phyloP scores from a whole-genome alignment of 768 basidiomycete genomes.

The Ephemerocybe angulata region DNA sequence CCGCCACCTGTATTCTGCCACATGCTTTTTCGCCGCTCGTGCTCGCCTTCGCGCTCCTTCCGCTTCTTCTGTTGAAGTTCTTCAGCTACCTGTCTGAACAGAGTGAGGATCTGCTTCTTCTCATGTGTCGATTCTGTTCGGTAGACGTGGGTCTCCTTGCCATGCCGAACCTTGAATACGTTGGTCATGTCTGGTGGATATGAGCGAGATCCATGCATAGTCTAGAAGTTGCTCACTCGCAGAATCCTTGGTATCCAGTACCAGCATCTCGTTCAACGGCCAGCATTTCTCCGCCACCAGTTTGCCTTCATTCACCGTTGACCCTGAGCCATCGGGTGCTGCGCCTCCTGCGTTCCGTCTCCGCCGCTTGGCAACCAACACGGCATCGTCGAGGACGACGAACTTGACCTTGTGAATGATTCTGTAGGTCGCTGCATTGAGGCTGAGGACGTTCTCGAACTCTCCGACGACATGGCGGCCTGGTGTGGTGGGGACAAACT shows the following conservation, averaged over 20 bases:
- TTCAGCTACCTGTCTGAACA: constrained; percentile 91
- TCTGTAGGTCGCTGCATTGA: constrained; percentile 96
- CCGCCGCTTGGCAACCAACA: constrained; percentile 80
- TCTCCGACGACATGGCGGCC: constrained; percentile 90
- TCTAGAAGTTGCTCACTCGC: constrained; percentile 53
- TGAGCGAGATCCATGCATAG: constrained; percentile 6
- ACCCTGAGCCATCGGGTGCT: constrained; percentile 31
- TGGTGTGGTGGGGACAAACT: constrained; percentile 87
- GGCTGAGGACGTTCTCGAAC: constrained; percentile 73
- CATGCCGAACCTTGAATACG: constrained; percentile 91
- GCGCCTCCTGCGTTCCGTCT: constrained; percentile 55
- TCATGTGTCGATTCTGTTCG: constrained; percentile 77
- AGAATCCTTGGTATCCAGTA: constrained; percentile 94
- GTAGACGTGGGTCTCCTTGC: constrained; percentile 93
- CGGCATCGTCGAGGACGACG: constrained; percentile 86
- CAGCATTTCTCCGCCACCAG: constrained; percentile 93
- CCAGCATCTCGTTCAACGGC: constrained; percentile 89
- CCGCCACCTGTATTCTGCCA: constrained; percentile 52
- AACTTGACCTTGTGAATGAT: constrained; percentile 83
- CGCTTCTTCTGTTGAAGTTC: constrained; percentile 84
- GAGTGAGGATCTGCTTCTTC: constrained; percentile 80
- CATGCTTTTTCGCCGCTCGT: constrained; percentile 80
- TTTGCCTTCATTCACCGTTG: constrained; percentile 60
- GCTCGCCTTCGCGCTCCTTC: constrained; percentile 91
- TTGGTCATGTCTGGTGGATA: constrained; percentile 70